phyloP scores from a whole-genome alignment of 2,329 filamentous ascomycete species.

The Sporothrix globosa region DNA sequence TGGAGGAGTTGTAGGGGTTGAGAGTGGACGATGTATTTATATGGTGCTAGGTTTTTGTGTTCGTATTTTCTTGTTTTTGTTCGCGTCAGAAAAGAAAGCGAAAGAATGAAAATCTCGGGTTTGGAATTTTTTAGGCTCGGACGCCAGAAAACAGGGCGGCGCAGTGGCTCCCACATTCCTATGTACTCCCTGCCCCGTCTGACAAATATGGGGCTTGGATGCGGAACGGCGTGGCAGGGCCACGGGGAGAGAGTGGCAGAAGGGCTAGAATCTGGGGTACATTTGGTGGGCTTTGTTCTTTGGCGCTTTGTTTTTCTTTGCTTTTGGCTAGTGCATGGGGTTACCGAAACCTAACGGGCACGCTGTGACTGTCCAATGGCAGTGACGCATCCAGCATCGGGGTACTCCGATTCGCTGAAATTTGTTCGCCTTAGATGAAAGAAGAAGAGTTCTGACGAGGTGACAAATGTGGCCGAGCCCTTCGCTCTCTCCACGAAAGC shows the following conservation, averaged over 20 bases:
- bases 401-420: constrained; percentile 12
- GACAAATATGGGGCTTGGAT: constrained; percentile 22
- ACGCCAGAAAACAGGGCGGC: constrained; percentile 22
- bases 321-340: neutral
- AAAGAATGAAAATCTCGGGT: neutral
- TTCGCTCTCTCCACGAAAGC: too few species aligned
- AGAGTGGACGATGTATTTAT: neutral
- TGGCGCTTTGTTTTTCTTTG: neutral
- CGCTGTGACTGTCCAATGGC: constrained; percentile 8
- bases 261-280: constrained; percentile 10
- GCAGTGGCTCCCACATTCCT: neutral
- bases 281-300: neutral
- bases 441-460: too few species aligned
- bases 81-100: neutral
- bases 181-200: neutral
- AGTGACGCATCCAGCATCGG: constrained; percentile 16
- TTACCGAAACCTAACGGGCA: neutral
- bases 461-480: too few species aligned
- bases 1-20: neutral
- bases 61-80: neutral
- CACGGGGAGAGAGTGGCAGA: neutral
- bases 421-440: neutral
- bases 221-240: neutral
- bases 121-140: neutral
- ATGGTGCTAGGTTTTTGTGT: neutral